Base-by-base conservation (phyloP, 371 early-diverging fungal species). In the Mortierella sp. region DNA sequence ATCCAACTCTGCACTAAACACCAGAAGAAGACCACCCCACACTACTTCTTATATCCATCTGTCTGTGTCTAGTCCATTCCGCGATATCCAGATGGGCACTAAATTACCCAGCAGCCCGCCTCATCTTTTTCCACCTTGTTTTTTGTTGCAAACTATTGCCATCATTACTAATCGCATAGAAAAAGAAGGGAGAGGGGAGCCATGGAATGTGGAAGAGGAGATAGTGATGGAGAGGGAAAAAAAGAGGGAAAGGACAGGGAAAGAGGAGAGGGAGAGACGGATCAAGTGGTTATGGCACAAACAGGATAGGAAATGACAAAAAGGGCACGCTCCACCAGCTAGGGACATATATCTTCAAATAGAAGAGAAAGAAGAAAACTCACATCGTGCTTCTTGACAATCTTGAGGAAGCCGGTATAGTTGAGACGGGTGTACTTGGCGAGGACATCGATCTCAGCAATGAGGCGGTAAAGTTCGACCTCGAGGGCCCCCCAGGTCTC, bases 361-460 rank as follows among this genome's bases (percentile, higher is more conserved):
- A 58, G 60, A 71, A 70, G 38, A 68, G 1, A 76, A 29, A 46
- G 32, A 49, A 8, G 55, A 27, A 56, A 41, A 87, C 90, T 90
- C 92, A 92, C 93, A 92, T 99, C 99, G 89, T 99, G 98, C 90
- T 99, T 99, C 90, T 98, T 99, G 85, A 99, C 93, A 80, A 99
- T 97, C 92, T 98, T 99, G 77, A 98, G 90, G 83, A 99, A 99
- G 24, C 98, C 99, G 49, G 98, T 96, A 86, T 97, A 97, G 91
- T 99, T 99, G 77, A 99, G 90, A 32, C 99, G 93, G 11, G 97
- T 95, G 87, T 96, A 99, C 90, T 97, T 97, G 71, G 98, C 96
- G 56, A 99, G 92, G 86, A 97, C 97, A 88, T 95, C 96, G n/a
- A 97, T 94, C 88, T 99, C 99, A 71, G 93, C 93, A 78, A 97